Conservation (phyloP, 208 protist genomes). For the Acanthamoeba lugdunensis region DNA sequence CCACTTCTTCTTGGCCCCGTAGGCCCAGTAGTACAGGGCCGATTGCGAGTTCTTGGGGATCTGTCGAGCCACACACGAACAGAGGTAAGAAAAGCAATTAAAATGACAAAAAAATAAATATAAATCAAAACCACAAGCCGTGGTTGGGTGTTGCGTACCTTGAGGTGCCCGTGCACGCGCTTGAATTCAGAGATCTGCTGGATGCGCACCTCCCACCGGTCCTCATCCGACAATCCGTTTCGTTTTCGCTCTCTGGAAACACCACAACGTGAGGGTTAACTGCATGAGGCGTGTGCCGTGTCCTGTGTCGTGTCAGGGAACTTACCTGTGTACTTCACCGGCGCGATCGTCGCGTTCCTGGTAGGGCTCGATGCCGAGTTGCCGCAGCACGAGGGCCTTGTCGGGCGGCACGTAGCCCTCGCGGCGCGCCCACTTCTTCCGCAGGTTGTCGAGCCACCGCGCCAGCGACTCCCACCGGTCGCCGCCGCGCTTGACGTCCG, state of each 20-base stretch:
- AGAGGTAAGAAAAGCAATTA: too few species aligned
- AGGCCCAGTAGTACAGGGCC: conserved; percentile 30
- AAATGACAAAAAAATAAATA: too few species aligned
- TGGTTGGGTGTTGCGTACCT: too few species aligned
- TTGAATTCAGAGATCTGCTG: conserved; percentile 1
- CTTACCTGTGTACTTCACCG: neutral
- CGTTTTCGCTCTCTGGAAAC: neutral
- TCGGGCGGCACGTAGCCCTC: neutral
- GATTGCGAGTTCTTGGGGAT: conserved; percentile 25
- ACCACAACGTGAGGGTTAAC: too few species aligned
- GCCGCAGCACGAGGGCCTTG: neutral
- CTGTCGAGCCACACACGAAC: neutral
- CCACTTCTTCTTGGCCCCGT: conserved; percentile 32
- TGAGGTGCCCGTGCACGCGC: neutral
- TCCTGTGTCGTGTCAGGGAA: too few species aligned
- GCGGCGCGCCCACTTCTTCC: neutral
- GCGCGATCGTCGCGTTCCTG: neutral
- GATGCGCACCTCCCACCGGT: conserved; percentile 8
- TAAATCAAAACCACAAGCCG: too few species aligned
- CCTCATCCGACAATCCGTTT: neutral
- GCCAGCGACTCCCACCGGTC: neutral
- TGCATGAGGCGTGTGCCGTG: too few species aligned
- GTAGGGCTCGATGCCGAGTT: neutral
- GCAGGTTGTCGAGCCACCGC: neutral
- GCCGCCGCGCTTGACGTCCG: neutral